Conservation (phyloP, 192 early-diverging fungal species). For the Mortierella claussenii region DNA sequence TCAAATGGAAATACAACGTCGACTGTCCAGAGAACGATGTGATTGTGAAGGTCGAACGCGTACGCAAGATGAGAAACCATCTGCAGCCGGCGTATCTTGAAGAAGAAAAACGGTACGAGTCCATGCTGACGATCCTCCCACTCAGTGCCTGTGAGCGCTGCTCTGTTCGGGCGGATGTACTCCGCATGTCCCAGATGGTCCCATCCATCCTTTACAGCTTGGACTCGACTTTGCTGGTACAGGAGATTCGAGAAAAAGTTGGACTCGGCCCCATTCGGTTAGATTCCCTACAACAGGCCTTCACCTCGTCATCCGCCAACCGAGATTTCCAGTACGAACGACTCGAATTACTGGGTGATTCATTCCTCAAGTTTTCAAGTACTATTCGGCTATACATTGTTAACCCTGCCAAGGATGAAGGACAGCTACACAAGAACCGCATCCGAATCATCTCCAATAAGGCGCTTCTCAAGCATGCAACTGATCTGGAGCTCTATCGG, state of each 20-base stretch:
- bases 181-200: constrained; percentile 58
- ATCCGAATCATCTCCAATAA: constrained; percentile 80
- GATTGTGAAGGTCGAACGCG: constrained; percentile 53
- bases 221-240: constrained; percentile 64
- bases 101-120: constrained; percentile 28
- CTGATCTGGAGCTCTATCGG: constrained; percentile 61
- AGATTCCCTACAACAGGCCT: constrained; percentile 68
- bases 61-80: constrained; percentile 58
- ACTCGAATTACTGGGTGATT: constrained; percentile 89
- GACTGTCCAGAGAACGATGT: constrained; percentile 26
- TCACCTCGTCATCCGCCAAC: constrained; percentile 77
- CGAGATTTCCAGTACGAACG: constrained; percentile 86
- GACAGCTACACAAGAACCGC: constrained; percentile 78
- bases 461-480: constrained; percentile 70
- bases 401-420: constrained; percentile 82
- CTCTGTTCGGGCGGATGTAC: constrained; percentile 53
- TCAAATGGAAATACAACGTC: constrained; percentile 35
- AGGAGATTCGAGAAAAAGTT: constrained; percentile 55
- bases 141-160: constrained; percentile 41
- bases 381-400: constrained; percentile 81
- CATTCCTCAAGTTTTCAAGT: constrained; percentile 83
- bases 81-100: constrained; percentile 42
- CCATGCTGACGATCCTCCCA: constrained; percentile 33
- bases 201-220: constrained; percentile 72
- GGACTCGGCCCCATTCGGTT: constrained; percentile 48